A percentile compares a stretch with the other conserved stretches of the same genome.
Evolutionary conservation across 2,329 filamentous ascomycete genomes (phyloP).

Genomic region (Rasamsonia emersonii): DNA sequence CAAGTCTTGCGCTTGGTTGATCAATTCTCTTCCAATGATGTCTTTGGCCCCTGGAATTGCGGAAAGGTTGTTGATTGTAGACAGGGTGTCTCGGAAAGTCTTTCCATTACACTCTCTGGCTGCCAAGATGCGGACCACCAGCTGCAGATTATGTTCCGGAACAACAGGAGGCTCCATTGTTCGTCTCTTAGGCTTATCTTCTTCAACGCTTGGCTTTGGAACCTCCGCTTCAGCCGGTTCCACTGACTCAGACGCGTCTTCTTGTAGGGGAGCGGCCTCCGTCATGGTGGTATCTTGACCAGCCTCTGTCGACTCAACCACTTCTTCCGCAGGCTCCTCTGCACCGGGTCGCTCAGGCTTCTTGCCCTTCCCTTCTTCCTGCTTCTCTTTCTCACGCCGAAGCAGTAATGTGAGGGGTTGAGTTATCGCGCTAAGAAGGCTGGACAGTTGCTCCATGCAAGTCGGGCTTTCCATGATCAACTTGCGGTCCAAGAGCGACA

Average conservation of each 20-base stretch:
- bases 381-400: conserved; percentile 72
- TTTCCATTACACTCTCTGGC: conserved; percentile 94
- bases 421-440: conserved; percentile 79
- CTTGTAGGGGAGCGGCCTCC: conserved; percentile 25
- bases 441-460: conserved; percentile 89
- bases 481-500: conserved; percentile 83
- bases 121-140: conserved; percentile 95
- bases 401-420: conserved; percentile 73
- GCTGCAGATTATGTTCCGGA: conserved; percentile 76
- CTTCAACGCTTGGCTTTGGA: conserved; percentile 35
- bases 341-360: conserved; percentile 22
- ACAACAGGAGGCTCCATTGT: conserved; percentile 72
- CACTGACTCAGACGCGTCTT: conserved; percentile 16
- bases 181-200: conserved; percentile 49
- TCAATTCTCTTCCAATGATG: conserved; percentile 86
- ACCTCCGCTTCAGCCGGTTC: conserved; percentile 19
- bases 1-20: conserved; percentile 73
- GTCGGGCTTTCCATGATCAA: conserved; percentile 94
- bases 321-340: conserved; percentile 19
- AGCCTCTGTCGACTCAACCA: conserved; percentile 9
- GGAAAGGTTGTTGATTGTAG: conserved; percentile 97
- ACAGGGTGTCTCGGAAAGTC: conserved; percentile 94
- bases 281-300: conserved; percentile 31
- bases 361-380: conserved; percentile 34
- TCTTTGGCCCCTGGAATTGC: conserved; percentile 83